Percentiles rank a stretch among this genome's conserved stretches.
These are phyloP conservation scores for Hericium erinaceus DNA, from an alignment of 768 basidiomycete species.

Conservation along the genomic window DNA sequence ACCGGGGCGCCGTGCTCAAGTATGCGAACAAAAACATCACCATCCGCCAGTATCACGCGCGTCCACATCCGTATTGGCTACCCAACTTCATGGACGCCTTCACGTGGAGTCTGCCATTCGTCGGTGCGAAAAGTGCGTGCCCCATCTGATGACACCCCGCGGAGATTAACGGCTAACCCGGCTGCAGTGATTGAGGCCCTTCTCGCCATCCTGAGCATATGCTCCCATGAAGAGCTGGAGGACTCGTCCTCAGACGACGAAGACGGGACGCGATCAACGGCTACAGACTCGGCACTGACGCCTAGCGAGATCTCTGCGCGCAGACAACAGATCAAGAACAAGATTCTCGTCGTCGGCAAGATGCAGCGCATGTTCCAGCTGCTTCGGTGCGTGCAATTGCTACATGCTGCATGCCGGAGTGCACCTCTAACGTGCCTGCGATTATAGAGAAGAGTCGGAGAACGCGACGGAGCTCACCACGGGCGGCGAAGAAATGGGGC, in stretches of 20 bases:
- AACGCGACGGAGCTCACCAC: conserved; percentile 57
- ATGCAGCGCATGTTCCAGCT: conserved; percentile 89
- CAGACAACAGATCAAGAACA: conserved; percentile 79
- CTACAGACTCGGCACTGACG: conserved; percentile 16
- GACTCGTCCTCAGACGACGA: conserved; percentile 47
- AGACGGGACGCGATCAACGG: conserved; percentile 15
- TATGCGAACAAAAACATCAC: conserved; percentile 96
- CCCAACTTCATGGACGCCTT: conserved; percentile 99
- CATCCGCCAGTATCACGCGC: conserved; percentile 48
- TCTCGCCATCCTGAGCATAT: conserved; percentile 91
- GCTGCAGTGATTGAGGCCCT: conserved; percentile 90
- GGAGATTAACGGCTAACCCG: neutral
- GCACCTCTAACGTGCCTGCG: neutral
- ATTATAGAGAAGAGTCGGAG: conserved; percentile 60
- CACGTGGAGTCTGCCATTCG: conserved; percentile 97
- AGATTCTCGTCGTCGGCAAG: conserved; percentile 86
- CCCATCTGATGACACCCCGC: neutral
- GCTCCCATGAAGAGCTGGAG: conserved; percentile 93
- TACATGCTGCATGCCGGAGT: too few relatives aligned
- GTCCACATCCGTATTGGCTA: conserved; percentile 82
- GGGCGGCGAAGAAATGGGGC: conserved; percentile 25
- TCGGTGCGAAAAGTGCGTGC: conserved; percentile 88
- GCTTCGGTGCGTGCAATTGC: conserved; percentile 50
- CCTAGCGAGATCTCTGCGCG: conserved; percentile 41
- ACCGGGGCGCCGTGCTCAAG: conserved; percentile 94